A percentile compares a stretch with the other conserved stretches of the same genome.
phyloP scores from a whole-genome alignment of 768 basidiomycete species.

The Boletales sp. region DNA sequence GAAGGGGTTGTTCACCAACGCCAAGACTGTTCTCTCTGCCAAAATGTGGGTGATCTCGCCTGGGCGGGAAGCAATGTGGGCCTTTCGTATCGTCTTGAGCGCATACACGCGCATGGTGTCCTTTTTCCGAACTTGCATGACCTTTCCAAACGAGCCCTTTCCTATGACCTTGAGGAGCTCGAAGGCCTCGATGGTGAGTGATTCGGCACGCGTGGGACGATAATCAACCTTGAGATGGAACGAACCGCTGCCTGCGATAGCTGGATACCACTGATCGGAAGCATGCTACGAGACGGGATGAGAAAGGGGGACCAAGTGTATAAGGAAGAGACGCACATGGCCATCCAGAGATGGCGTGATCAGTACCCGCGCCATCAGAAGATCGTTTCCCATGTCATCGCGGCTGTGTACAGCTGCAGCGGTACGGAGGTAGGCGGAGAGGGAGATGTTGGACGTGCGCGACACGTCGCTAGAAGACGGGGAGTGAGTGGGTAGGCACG shows the following conservation, averaged over 20 bases:
- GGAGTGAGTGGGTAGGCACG: conserved; percentile 5
- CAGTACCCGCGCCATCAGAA: conserved; percentile 91
- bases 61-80: conserved; percentile 92
- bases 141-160: conserved; percentile 97
- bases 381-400: conserved; percentile 96
- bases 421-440: conserved; percentile 89
- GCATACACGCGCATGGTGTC: conserved; percentile 98
- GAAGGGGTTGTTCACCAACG: conserved; percentile 97
- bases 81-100: conserved; percentile 96
- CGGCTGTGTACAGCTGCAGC: conserved; percentile 65
- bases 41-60: conserved; percentile 98
- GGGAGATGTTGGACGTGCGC: conserved; percentile 85
- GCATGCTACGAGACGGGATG: conserved; percentile 48
- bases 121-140: conserved; percentile 99
- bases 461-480: conserved; percentile 78
- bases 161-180: conserved; percentile 97
- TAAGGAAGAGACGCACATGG: conserved; percentile 46
- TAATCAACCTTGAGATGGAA: conserved; percentile 97
- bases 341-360: conserved; percentile 80
- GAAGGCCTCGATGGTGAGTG: conserved; percentile 93
- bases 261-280: conserved; percentile 88
- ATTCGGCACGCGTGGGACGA: conserved; percentile 79
- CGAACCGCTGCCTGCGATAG: conserved; percentile 80
- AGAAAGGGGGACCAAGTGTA: not conserved
- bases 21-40: conserved; percentile 94